Base-by-base conservation (phyloP, 2,329 filamentous ascomycete species). In the Claviceps sp. region DNA sequence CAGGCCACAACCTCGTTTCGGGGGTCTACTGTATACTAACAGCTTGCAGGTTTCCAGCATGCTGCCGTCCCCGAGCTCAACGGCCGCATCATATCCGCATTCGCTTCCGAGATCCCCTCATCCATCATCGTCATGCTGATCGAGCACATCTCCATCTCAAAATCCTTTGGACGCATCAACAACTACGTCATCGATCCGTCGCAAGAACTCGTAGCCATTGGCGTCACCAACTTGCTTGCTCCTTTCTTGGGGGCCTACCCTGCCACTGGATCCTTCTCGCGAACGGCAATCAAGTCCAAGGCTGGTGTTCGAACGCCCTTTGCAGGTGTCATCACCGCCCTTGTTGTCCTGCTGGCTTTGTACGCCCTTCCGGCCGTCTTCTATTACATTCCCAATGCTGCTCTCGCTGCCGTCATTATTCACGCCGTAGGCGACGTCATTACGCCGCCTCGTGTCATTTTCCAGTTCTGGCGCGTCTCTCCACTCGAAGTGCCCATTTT, bases 251-350 rank as follows among this genome's bases (percentile, higher is more conserved):
- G 88, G 50, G 88, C 75, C 2, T 95, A 94, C 60, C 87, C 88
- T 4, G 86, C 87, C 0, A 95, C 88, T 11, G 89, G 88, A 5
- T 94, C 88, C 2, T 95, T 95, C 73, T 91, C 86, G 7, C 81
- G 88, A 55, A 95, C 88, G 22, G 89, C 88, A 49, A 94, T 95
- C 72, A 94, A 94, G 68, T 87, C 88, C n/a, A 95, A 95, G 70
- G 87, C 88, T 50, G 88, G 88, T 63, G 88, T 94, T 1, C 82
- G 88, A 43, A 95, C 88, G 4, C 89, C 88, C 1, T 81, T 94
- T 52, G 88, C 86, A 37, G 88, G 88, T 73, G 78, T 91, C 47
- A 88, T 94, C 55, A 95, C 88, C 11, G 88, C 85, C 1, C 55
- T 88, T 20, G 79, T 95, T 11, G 88, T 95, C 8, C 73, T 95